Percentiles rank a stretch among this genome's conserved stretches.
Evolutionary conservation across 805 yeast species (phyloP).

Genomic region (Saturnispora serradocipensis): DNA sequence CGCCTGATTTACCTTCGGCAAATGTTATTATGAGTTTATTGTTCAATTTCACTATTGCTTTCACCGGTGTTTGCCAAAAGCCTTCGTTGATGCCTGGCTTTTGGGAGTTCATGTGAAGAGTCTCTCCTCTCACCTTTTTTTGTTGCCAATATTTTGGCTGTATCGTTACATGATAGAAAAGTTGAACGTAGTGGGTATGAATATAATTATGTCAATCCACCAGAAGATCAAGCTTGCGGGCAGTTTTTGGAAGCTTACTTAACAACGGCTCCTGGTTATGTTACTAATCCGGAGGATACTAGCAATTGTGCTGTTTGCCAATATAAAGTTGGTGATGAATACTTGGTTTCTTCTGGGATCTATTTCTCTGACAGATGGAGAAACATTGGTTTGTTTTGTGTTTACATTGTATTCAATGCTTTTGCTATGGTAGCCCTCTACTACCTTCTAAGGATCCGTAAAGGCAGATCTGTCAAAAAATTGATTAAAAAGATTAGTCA

Average conservation of each 20-base stretch:
- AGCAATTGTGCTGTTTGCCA: constrained; percentile 41
- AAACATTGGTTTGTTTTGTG: constrained; percentile 55
- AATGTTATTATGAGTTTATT: constrained; percentile 47
- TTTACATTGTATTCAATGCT: constrained; percentile 44
- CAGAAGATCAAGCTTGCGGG: constrained; percentile 56
- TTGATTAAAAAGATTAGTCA: constrained; percentile 1
- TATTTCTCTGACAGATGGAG: constrained; percentile 48
- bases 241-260: constrained; percentile 37
- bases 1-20: constrained; percentile 62
- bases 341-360: constrained; percentile 34
- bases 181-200: constrained; percentile 45
- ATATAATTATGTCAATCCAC: constrained; percentile 42
- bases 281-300: constrained; percentile 43
- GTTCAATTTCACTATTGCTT: constrained; percentile 49
- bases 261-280: constrained; percentile 41
- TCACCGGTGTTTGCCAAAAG: constrained; percentile 65
- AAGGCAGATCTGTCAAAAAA: neutral
- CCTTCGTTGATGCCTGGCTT: constrained; percentile 48
- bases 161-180: constrained; percentile 38
- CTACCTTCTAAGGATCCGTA: constrained; percentile 28
- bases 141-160: constrained; percentile 44
- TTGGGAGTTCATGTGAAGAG: constrained; percentile 56
- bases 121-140: constrained; percentile 70
- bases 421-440: constrained; percentile 30
- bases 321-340: constrained; percentile 38